Evolutionary conservation across 1,284 basidiomycete genomes (phyloP).

Genomic region (Rhodotorula sp.): DNA sequence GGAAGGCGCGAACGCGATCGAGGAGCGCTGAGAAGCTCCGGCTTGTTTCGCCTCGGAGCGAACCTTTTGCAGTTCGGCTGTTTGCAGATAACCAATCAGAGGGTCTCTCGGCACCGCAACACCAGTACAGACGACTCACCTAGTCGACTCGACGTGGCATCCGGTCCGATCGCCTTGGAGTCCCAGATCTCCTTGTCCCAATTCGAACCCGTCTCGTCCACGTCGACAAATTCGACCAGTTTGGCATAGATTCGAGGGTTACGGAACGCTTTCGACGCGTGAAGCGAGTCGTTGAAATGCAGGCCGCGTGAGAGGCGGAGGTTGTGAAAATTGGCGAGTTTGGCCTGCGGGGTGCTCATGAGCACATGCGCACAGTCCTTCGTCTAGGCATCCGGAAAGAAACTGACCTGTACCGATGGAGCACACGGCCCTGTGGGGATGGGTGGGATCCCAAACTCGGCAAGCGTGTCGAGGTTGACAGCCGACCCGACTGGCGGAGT

Average conservation of each 20-base stretch:
- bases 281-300: slow-evolving; percentile 91
- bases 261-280: slow-evolving; percentile 82
- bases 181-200: slow-evolving; percentile 72
- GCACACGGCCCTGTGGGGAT: slow-evolving; percentile 28
- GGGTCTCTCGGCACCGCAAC: slow-evolving; percentile 31
- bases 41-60: slow-evolving; percentile 62
- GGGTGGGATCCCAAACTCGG: slow-evolving; percentile 34
- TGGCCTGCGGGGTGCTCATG: slow-evolving; percentile 56
- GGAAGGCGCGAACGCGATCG: slow-evolving; percentile 58
- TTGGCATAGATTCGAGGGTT: slow-evolving; percentile 93
- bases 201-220: slow-evolving; percentile 78
- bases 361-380: background rate
- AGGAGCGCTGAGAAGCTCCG: slow-evolving; percentile 55
- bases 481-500: background rate
- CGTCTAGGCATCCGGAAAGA: no score
- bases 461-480: slow-evolving; percentile 18
- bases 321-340: slow-evolving; percentile 69
- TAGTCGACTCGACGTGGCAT: slow-evolving; percentile 53
- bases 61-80: slow-evolving; percentile 58
- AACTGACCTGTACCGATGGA: slow-evolving; percentile 27
- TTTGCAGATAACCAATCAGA: slow-evolving; percentile 32
- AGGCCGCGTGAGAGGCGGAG: slow-evolving; percentile 65
- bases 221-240: slow-evolving; percentile 81
- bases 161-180: slow-evolving; percentile 6
- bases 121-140: slow-evolving; percentile 56